These are phyloP conservation scores for Candida sakaeoensis DNA, from an alignment of 805 yeast species.

Conservation along the genomic window DNA sequence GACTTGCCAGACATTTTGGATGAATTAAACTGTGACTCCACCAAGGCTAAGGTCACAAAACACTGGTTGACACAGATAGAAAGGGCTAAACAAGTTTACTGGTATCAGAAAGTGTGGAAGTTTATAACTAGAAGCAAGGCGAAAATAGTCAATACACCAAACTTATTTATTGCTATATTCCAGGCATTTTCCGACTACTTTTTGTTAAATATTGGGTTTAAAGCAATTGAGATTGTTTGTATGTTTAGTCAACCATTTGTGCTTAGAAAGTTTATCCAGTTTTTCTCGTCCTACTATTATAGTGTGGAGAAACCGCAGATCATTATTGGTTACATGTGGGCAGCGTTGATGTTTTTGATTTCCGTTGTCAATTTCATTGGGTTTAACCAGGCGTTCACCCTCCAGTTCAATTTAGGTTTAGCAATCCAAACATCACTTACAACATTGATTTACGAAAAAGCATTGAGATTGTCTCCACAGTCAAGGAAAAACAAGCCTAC, in stretches of 20 bases:
- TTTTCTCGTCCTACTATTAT: constrained; percentile 16
- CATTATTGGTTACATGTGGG: constrained; percentile 24
- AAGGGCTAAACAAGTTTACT: constrained; percentile 10
- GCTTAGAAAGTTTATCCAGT: constrained; percentile 25
- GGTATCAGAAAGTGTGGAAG: constrained; percentile 5
- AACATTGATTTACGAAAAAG: constrained; percentile 25
- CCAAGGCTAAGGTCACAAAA: constrained; percentile 17
- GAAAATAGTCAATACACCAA: constrained; percentile 11
- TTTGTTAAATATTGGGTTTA: constrained; percentile 5
- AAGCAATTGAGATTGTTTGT: constrained; percentile 20
- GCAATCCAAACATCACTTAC: constrained; percentile 20
- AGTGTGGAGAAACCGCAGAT: constrained; percentile 18
- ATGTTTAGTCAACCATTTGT: constrained; percentile 27
- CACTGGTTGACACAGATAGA: constrained; percentile 20
- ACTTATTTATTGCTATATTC: constrained; percentile 12
- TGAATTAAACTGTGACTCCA: constrained; percentile 14
- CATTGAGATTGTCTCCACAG: constrained; percentile 28
- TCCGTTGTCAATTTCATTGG: constrained; percentile 21
- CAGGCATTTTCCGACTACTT: constrained; percentile 12
- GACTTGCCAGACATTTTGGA: constrained; percentile 60
- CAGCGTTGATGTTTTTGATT: constrained; percentile 22
- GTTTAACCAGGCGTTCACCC: constrained; percentile 19
- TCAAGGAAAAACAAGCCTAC: constrained; percentile 28
- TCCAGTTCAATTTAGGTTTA: constrained; percentile 13
- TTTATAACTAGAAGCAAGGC: constrained; percentile 6